These are phyloP conservation scores for Ammopiptanthus mongolicus DNA, from an alignment of 306 rosid genomes.

Conservation along the genomic window DNA sequence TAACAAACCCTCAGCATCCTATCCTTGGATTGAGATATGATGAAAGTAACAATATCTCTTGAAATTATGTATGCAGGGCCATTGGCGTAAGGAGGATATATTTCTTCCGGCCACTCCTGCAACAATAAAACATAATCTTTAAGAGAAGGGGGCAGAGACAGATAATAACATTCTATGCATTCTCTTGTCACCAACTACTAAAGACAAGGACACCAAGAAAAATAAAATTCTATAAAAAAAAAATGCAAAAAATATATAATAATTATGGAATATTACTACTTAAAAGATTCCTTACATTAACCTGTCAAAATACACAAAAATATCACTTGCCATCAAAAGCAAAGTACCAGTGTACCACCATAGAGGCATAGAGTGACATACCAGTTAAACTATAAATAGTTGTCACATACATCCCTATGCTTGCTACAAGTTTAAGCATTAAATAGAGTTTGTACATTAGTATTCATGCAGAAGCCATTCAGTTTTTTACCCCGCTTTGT, in stretches of 20 bases:
- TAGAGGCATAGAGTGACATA: background rate
- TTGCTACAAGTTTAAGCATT: background rate
- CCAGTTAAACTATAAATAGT: background rate
- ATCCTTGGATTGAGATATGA: conserved; percentile 57
- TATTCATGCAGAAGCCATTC: conserved; percentile 1
- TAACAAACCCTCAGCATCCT: conserved; percentile 69
- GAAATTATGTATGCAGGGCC: conserved; percentile 91
- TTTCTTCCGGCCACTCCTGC: conserved; percentile 99
- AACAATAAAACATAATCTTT: conserved; percentile 17
- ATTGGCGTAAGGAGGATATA: conserved; percentile 95
- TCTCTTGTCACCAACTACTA: background rate
- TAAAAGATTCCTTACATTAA: background rate
- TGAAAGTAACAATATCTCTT: conserved; percentile 62
- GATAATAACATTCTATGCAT: background rate
- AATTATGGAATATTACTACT: background rate
- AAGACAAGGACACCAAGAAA: background rate
- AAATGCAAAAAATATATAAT: background rate
- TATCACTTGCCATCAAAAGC: background rate
- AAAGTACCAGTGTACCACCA: background rate
- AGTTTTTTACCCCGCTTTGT: background rate
- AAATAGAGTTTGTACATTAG: background rate
- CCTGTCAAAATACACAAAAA: background rate
- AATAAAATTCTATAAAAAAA: background rate
- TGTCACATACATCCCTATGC: background rate
- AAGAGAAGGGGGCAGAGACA: background rate